phyloP scores from a whole-genome alignment of 2,329 filamentous ascomycete species.

The Scedosporium aurantiacum region DNA sequence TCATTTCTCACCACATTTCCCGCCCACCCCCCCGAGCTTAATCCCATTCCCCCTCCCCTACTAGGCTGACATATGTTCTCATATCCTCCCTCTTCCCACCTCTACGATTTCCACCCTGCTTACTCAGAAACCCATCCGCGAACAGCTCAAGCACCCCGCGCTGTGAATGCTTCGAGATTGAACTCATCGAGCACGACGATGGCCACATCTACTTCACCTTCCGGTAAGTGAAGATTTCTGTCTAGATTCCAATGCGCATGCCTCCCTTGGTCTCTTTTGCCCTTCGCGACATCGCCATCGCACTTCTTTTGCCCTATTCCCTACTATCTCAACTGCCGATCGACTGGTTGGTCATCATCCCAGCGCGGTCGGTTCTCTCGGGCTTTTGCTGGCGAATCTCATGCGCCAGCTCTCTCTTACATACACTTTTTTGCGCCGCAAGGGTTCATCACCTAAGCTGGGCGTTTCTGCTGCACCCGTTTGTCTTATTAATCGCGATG shows the following conservation, averaged over 20 bases:
- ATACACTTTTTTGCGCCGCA: not conserved
- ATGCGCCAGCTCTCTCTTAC: not conserved
- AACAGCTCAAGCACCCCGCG: constrained; percentile 7
- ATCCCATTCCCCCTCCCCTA: not conserved
- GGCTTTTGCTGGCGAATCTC: constrained; percentile 1
- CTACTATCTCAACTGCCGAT: not conserved
- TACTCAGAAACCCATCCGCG: constrained; percentile 7
- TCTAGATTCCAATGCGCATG: not conserved
- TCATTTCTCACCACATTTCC: not conserved
- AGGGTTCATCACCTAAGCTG: not conserved
- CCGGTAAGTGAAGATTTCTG: constrained; percentile 3
- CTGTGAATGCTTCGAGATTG: constrained; percentile 3
- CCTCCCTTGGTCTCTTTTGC: not conserved
- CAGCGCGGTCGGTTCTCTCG: not conserved
- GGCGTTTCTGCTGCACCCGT: not conserved
- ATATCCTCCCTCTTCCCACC: constrained; percentile 6
- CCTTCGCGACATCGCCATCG: not conserved
- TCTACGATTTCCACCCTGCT: constrained; percentile 5
- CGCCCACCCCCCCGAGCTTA: not conserved
- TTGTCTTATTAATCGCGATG: constrained; percentile 6
- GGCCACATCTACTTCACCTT: constrained; percentile 3
- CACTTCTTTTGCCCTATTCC: not conserved
- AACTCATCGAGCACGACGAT: constrained; percentile 6
- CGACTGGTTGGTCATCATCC: constrained; percentile 5
- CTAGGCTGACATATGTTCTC: constrained; percentile 6